Conservation (phyloP, 805 yeast species). For the Candida parachauliodes region DNA sequence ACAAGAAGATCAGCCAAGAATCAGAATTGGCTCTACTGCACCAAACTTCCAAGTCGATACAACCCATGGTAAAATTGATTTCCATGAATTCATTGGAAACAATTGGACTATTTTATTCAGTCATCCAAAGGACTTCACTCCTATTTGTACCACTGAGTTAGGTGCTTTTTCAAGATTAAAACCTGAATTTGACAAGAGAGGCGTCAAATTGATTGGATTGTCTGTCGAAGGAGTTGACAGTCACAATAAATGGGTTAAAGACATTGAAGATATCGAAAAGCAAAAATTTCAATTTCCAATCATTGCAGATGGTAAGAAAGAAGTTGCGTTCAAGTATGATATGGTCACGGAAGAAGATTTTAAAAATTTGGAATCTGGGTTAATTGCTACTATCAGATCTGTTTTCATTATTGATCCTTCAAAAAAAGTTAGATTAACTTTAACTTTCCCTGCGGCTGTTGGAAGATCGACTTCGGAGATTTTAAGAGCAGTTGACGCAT, state of each 20-base stretch:
- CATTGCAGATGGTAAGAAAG: conserved; percentile 61
- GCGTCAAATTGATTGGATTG: conserved; percentile 64
- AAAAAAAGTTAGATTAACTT: conserved; percentile 57
- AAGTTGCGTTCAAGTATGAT: conserved; percentile 60
- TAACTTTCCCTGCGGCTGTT: conserved; percentile 70
- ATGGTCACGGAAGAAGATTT: conserved; percentile 69
- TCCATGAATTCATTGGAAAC: conserved; percentile 60
- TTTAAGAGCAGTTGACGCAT: conserved; percentile 64
- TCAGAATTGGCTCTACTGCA: conserved; percentile 58
- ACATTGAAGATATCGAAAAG: conserved; percentile 60
- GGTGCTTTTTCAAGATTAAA: conserved; percentile 73
- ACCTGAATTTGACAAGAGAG: conserved; percentile 64
- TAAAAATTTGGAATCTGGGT: conserved; percentile 56
- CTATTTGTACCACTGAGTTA: conserved; percentile 75
- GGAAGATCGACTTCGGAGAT: conserved; percentile 78
- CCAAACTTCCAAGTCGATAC: conserved; percentile 67
- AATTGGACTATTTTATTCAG: conserved; percentile 67
- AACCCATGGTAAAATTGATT: conserved; percentile 58
- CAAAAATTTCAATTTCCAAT: conserved; percentile 59
- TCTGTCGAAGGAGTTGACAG: conserved; percentile 62
- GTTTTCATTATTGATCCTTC: conserved; percentile 69
- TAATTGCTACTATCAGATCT: conserved; percentile 66
- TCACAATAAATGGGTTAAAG: conserved; percentile 67
- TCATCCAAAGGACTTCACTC: conserved; percentile 78
- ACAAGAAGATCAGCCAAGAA: conserved; percentile 39